These are phyloP conservation scores for Omphalotus olearius DNA, from an alignment of 1,284 basidiomycete species.

Conservation along the genomic window DNA sequence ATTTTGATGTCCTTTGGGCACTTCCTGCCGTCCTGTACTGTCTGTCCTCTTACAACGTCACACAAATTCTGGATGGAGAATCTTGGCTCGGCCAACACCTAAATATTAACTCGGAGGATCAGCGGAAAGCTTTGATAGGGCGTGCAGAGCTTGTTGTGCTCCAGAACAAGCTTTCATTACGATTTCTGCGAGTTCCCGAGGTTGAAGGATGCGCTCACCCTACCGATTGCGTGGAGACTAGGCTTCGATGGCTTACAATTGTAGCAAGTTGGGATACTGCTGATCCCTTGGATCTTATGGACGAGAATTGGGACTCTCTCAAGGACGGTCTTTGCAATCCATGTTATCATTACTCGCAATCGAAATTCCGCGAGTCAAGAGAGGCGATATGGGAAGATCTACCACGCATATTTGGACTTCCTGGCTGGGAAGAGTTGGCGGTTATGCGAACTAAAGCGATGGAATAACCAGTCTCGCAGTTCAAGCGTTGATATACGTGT, in stretches of 20 bases:
- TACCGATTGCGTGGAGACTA: not conserved
- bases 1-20: conserved; percentile 16
- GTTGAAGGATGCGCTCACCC: not conserved
- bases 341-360: conserved; percentile 16
- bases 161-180: conserved; percentile 1
- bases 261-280: conserved; percentile 4
- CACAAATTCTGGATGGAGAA: conserved; percentile 16
- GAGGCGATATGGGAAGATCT: conserved; percentile 25
- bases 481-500: no score
- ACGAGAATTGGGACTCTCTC: conserved; percentile 8
- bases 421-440: conserved; percentile 26
- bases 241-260: conserved; percentile 1
- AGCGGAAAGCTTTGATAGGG: not conserved
- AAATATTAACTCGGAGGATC: not conserved
- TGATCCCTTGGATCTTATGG: conserved; percentile 4
- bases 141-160: conserved; percentile 7
- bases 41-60: conserved; percentile 17
- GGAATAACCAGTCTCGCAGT: not conserved
- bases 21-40: conserved; percentile 19
- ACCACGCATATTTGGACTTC: conserved; percentile 24
- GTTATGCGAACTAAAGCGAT: conserved; percentile 9
- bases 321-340: conserved; percentile 15
- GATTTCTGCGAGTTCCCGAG: not conserved
- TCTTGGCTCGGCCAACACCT: not conserved
- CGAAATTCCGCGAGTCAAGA: conserved; percentile 16